These are phyloP conservation scores for Boletellus ananas DNA, from an alignment of 768 basidiomycete genomes.

Conservation along the genomic window DNA sequence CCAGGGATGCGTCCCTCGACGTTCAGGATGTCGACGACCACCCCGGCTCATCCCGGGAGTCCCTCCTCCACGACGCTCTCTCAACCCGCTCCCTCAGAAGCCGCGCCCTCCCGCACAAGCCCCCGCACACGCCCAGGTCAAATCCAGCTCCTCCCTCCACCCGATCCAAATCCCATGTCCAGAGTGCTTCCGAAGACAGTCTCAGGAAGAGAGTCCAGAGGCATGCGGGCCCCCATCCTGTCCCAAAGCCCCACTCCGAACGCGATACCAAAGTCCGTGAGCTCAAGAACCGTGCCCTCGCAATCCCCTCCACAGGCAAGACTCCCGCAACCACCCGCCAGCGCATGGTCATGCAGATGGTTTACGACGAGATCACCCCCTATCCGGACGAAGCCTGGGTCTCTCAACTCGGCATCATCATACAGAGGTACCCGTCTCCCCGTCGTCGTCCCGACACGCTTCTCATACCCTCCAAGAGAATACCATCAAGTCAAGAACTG, in stretches of 20 bases:
- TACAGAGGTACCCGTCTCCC: conserved; percentile 43
- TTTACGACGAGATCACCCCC: conserved; percentile 63
- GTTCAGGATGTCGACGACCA: conserved; percentile 20
- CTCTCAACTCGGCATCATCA: conserved; percentile 53
- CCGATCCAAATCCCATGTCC: conserved; percentile 24
- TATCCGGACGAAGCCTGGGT: conserved; percentile 63
- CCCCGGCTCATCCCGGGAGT: conserved; percentile 25
- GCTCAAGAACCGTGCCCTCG: conserved; percentile 29
- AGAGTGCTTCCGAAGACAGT: conserved; percentile 25
- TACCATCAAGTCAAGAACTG: conserved; percentile 64
- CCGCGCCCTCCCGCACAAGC: conserved; percentile 21
- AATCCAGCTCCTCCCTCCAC: conserved; percentile 21
- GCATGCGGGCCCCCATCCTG: conserved; percentile 16
- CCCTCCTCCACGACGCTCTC: conserved; percentile 21
- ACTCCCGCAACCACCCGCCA: conserved; percentile 55
- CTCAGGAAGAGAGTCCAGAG: conserved; percentile 27
- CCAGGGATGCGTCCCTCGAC: conserved; percentile 32
- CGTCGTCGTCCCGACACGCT: not conserved
- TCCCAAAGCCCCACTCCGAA: conserved; percentile 25
- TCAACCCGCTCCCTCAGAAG: conserved; percentile 29
- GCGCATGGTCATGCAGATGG: conserved; percentile 56
- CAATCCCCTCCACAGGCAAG: conserved; percentile 34
- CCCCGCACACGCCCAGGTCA: conserved; percentile 23
- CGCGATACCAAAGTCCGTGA: conserved; percentile 31
- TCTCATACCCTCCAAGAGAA: conserved; percentile 35